phyloP scores from a whole-genome alignment of 257 asterid species.

The Rubia yunnanensis region DNA sequence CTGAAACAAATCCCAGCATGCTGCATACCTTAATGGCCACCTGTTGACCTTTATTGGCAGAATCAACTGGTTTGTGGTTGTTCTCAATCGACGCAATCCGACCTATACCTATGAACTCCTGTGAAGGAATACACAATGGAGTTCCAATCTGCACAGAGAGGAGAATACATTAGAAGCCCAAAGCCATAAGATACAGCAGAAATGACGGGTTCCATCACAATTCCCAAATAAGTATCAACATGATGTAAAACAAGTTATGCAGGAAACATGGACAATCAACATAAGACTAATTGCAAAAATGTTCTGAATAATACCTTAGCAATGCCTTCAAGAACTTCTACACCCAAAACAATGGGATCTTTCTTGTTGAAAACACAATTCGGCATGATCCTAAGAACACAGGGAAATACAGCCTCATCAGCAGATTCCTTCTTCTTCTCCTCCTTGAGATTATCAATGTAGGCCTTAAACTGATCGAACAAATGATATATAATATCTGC shows the following conservation, averaged over 20 bases:
- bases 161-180: conserved; percentile 9
- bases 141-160: conserved; percentile 38
- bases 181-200: not conserved
- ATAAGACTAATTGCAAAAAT: not conserved
- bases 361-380: conserved; percentile 78
- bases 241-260: not conserved
- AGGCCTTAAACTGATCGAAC: conserved; percentile 92
- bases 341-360: conserved; percentile 96
- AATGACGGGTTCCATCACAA: not conserved
- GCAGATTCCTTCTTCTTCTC: conserved; percentile 88
- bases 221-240: not conserved
- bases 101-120: conserved; percentile 79
- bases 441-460: conserved; percentile 86
- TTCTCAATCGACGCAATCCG: conserved; percentile 85
- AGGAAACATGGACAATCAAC: not conserved
- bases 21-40: conserved; percentile 90
- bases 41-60: conserved; percentile 82
- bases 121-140: conserved; percentile 76
- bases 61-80: conserved; percentile 81
- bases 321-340: conserved; percentile 75
- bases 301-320: conserved; percentile 44
- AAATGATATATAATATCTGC: conserved; percentile 91
- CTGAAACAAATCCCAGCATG: not conserved
- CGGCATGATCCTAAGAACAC: conserved; percentile 85
- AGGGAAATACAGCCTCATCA: conserved; percentile 94